These are phyloP conservation scores for Lolium perenne DNA, from an alignment of 176 grass and related monocot species.

Conservation along the genomic window DNA sequence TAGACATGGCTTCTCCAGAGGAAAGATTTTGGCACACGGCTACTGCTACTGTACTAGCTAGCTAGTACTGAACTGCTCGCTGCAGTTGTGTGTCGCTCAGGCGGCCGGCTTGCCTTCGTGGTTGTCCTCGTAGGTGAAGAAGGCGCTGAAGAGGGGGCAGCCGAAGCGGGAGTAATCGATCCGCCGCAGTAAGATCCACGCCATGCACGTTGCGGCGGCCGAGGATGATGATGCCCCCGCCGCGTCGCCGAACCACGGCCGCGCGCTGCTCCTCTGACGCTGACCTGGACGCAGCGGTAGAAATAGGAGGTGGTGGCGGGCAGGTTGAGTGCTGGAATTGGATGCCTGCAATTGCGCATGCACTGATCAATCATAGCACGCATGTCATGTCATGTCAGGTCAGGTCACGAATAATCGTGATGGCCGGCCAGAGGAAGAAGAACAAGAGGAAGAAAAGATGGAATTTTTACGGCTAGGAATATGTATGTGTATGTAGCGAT, in stretches of 20 bases:
- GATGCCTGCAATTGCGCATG: conserved; percentile 12
- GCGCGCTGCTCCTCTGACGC: conserved; percentile 56
- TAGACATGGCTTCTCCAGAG: conserved; percentile 31
- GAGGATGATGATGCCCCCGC: background rate
- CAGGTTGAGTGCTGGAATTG: conserved; percentile 47
- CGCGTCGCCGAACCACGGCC: conserved; percentile 38
- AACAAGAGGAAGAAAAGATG: conserved; percentile 3
- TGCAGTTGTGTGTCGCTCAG: conserved; percentile 8
- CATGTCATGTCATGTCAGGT: conserved; percentile 15
- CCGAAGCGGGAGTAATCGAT: conserved; percentile 51
- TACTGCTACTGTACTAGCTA: conserved; percentile 11
- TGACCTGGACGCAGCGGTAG: background rate
- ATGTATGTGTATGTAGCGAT: background rate
- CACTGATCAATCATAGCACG: conserved; percentile 17
- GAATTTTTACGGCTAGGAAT: conserved; percentile 22
- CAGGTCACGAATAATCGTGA: conserved; percentile 13
- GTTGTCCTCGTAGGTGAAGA: conserved; percentile 42
- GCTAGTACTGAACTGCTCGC: background rate
- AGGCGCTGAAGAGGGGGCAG: conserved; percentile 66
- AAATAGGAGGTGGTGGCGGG: background rate
- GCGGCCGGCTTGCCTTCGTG: conserved; percentile 13
- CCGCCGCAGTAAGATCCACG: conserved; percentile 50
- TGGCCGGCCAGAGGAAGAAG: background rate
- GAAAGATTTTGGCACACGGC: background rate
- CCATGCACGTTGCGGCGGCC: conserved; percentile 47